Conservation (phyloP, 768 basidiomycete species). For the Gymnopilus dilepis region DNA sequence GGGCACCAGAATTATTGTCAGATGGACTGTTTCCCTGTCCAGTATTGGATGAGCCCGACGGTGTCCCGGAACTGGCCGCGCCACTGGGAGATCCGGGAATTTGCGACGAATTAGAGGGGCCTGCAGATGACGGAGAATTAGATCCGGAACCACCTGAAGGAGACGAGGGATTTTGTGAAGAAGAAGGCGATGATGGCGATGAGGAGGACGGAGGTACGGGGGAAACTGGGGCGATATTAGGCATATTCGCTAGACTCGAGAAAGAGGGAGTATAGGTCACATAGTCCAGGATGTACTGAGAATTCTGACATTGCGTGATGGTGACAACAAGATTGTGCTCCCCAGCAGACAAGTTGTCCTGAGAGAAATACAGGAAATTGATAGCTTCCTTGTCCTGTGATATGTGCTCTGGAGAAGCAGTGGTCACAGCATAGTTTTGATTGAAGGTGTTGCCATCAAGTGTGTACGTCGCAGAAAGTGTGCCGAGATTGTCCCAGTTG, state of each 20-base stretch:
- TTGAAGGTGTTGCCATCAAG: constrained; percentile 25
- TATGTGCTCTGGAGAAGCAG: constrained; percentile 18
- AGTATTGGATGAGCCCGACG: background rate
- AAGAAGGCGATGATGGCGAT: background rate
- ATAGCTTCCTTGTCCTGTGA: constrained; percentile 23
- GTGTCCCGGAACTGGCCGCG: background rate
- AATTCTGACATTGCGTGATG: constrained; percentile 24
- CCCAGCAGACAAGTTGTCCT: constrained; percentile 20
- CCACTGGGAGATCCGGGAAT: background rate
- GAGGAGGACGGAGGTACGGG: background rate
- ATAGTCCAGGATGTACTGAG: constrained; percentile 31
- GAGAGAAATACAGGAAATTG: constrained; percentile 31
- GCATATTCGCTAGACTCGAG: constrained; percentile 20
- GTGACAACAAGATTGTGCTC: constrained; percentile 29
- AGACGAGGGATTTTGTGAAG: background rate
- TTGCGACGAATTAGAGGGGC: background rate
- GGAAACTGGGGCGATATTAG: constrained; percentile 12
- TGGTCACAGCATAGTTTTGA: constrained; percentile 25
- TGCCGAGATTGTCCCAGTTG: constrained; percentile 29
- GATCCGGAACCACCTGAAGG: background rate
- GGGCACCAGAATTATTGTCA: background rate
- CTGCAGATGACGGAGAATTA: background rate
- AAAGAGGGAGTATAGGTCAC: constrained; percentile 34
- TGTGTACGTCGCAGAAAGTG: constrained; percentile 29
- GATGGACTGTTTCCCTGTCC: background rate